Evolutionary conservation across 2,329 filamentous ascomycete genomes (phyloP), one percentile per base, ranked within the genome.

Genomic region (Nectriaceae sp.): DNA sequence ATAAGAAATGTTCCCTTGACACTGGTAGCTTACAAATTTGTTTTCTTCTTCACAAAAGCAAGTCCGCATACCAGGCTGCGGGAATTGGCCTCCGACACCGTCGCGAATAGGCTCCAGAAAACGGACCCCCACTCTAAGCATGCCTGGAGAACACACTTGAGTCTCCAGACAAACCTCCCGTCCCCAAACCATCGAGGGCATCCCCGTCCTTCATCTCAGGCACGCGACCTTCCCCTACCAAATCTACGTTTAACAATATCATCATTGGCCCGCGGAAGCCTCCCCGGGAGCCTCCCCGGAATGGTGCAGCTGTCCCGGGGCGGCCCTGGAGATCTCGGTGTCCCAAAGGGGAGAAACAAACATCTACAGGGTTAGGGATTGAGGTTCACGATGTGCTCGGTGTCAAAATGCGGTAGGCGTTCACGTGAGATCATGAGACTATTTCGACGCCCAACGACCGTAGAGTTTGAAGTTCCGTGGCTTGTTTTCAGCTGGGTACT

Each of bases 391-490:
- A 42, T 36, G 37, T 31, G 45, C 52, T 62, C 59, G 59, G 59
- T 62, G 54, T 61, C 54, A 44, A 44, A 62, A 62, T 56, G 42
- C 45, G 49, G 57, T 49, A 62, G 55, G 40, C 50, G 5, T 21
- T 21, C 37, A 21, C 37, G 37, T 39, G 37, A 8, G 19, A 39
- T 39, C 37, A 21, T 11, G 18, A n/a, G 20, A 39, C 18, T 36
- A 16, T 36, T 36, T 36, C 33, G n/a, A 36, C 16, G 33, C 33
- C 33, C 26, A 31, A 31, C 15, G 15, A 8, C 26, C n/a, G n/a
- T n/a, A n/a, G n/a, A n/a, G n/a, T n/a, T n/a, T n/a, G n/a, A n/a
- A n/a, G n/a, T n/a, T n/a, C n/a, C n/a, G n/a, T n/a, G n/a, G n/a
- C n/a, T n/a, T n/a, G n/a, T n/a, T n/a, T n/a, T n/a, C n/a, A n/a